Evolutionary conservation across 225 moss, liverwort and hornwort species (phyloP).

Genomic region (Pseudoscleropodium purum): DNA sequence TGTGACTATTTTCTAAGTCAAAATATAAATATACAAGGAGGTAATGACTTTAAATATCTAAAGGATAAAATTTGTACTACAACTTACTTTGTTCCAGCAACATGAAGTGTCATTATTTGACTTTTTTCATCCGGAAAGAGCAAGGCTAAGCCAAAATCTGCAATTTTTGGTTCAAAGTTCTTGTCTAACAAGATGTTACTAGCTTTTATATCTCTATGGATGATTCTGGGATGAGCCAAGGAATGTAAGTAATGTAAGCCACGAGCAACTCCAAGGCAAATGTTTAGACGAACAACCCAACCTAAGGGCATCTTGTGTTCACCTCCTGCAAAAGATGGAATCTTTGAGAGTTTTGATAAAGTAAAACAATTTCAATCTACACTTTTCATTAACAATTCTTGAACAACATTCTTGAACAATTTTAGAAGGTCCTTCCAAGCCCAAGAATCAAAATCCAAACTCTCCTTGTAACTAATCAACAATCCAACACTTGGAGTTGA

Average conservation of each 20-base stretch:
- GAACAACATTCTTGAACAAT: background rate
- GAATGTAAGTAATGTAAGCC: background rate
- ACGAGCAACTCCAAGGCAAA: background rate
- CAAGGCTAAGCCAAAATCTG: slow-evolving; percentile 39
- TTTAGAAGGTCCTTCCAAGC: background rate
- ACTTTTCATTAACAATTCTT: background rate
- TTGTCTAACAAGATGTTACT: background rate
- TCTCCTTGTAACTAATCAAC: background rate
- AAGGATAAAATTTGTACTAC: background rate
- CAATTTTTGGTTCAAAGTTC: slow-evolving; percentile 28
- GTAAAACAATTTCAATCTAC: background rate
- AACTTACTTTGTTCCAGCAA: slow-evolving; percentile 11
- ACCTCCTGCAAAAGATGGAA: background rate
- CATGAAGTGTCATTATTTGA: background rate
- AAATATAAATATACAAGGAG: no score
- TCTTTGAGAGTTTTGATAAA: background rate
- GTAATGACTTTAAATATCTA: background rate
- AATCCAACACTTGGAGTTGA: background rate
- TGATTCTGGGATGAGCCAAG: background rate
- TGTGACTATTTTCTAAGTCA: background rate
- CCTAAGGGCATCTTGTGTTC: background rate
- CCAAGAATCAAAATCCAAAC: background rate
- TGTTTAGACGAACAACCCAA: slow-evolving; percentile 8
- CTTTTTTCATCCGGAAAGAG: slow-evolving; percentile 15
- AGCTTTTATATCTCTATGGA: no score